A percentile compares a stretch with the other conserved stretches of the same genome.
Conservation (phyloP, 768 basidiomycete species). For the Panaeolus papilionaceus region DNA sequence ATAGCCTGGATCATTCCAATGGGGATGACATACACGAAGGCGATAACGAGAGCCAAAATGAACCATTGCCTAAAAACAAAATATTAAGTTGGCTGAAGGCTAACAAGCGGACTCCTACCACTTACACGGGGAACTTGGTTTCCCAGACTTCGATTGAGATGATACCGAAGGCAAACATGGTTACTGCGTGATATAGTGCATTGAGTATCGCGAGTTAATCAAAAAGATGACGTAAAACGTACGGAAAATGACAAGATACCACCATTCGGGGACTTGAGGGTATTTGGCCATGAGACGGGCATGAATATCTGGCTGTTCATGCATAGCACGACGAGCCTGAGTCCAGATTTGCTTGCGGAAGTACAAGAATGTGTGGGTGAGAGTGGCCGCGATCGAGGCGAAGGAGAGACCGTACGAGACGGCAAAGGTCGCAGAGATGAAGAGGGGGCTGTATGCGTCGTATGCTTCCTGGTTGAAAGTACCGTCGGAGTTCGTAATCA, state of each 20-base stretch:
- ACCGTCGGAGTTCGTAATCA: constrained; percentile 57
- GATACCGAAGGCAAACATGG: constrained; percentile 73
- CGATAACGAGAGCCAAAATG: constrained; percentile 69
- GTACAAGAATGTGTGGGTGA: constrained; percentile 74
- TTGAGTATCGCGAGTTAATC: too few species aligned
- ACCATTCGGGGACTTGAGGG: constrained; percentile 82
- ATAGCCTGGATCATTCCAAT: constrained; percentile 73
- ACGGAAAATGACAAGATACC: constrained; percentile 73
- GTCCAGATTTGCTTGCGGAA: constrained; percentile 82
- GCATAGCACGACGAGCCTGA: constrained; percentile 71
- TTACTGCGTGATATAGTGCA: constrained; percentile 23
- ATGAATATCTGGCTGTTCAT: constrained; percentile 86
- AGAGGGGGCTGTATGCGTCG: constrained; percentile 64
- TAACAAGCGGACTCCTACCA: too few species aligned
- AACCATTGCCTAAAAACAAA: constrained; percentile 46
- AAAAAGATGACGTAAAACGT: too few species aligned
- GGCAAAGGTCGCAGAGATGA: constrained; percentile 76
- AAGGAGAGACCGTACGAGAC: constrained; percentile 85
- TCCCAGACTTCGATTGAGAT: constrained; percentile 76
- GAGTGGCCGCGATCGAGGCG: constrained; percentile 76
- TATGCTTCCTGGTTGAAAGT: constrained; percentile 65
- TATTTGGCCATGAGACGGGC: constrained; percentile 85
- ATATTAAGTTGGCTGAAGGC: too few species aligned
- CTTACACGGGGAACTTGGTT: constrained; percentile 74
- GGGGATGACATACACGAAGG: constrained; percentile 77